phyloP scores from a whole-genome alignment of 257 asterid genomes.

The Haberlea rhodopensis region DNA sequence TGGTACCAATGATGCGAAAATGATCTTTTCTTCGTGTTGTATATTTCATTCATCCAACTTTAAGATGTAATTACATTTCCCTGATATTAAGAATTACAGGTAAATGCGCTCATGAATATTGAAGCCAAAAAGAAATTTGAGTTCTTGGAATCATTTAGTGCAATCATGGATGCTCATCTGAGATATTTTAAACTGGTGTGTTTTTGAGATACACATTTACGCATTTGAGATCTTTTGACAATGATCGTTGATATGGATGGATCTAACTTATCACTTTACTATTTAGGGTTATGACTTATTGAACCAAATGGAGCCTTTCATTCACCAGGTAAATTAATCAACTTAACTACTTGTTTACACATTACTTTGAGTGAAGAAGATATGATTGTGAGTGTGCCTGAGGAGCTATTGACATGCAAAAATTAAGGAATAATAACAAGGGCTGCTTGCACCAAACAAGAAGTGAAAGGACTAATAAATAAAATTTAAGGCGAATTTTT shows the following conservation, averaged over 20 bases:
- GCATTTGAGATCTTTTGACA: conserved; percentile 14
- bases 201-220: conserved; percentile 19
- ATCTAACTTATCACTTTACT: conserved; percentile 25
- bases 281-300: conserved; percentile 82
- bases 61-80: conserved; percentile 31
- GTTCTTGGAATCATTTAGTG: conserved; percentile 94
- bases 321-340: conserved; percentile 71
- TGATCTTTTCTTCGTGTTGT: conserved; percentile 26
- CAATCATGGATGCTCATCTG: conserved; percentile 97
- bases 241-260: conserved; percentile 24
- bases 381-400: background rate
- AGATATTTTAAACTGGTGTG: conserved; percentile 88
- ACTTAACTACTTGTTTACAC: conserved; percentile 16
- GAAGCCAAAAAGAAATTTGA: conserved; percentile 92
- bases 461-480: background rate
- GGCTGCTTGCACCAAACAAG: background rate
- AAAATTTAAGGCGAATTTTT: background rate
- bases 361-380: conserved; percentile 21
- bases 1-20: conserved; percentile 49
- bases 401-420: conserved; percentile 11
- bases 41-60: conserved; percentile 15
- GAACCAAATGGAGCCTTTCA: conserved; percentile 88
- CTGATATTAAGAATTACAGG: conserved; percentile 71
- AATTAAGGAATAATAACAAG: background rate
- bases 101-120: conserved; percentile 70